Evolutionary conservation across 2,329 filamentous ascomycete species (phyloP), one percentile per base, ranked within the genome.

Genomic region (Coniochaeta hoffmannii): DNA sequence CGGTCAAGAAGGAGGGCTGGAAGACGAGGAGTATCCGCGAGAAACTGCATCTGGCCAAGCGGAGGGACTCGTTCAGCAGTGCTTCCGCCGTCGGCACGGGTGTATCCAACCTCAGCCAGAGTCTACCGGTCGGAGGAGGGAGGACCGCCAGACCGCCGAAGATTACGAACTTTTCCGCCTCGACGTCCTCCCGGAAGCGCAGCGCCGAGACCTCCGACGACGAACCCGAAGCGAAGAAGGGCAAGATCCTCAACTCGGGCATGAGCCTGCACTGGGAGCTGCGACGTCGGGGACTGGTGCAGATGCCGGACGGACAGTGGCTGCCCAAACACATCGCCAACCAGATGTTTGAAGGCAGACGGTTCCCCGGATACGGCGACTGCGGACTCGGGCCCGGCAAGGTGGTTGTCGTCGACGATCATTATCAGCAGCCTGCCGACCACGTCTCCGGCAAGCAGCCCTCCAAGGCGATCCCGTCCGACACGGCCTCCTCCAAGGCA

Each of bases 241-340:
- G 57, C 46, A 57, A 64, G 15, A 64, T 58, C 26, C 58, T 65
- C 10, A 64, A 64, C 10, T 68, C 70, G 22, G 49, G 49, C 4
- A 22, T 22, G 28, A 19, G 15, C 12, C 65, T 65, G 1, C 71
- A 73, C 55, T 73, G 70, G 69, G 65, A 68, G 30, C 58, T 72
- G 6, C 57, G 64, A 14, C 58, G 58, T 4, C 57, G 64, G 1
- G 64, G 64, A 3, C 71, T 82, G 17, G 76, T 80, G 2, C 76
- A 74, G 58, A 75, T 80, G 72, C 72, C 76, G 4, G 74, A 82
- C 58, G 74, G 79, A n/a, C 73, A 76, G 50, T 79, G 77, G 58
- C 61, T 81, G 2, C 79, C 79, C 6, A 79, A 82, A 58, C 71
- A 72, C 2, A 68, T 83, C 38, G 77, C 76, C 12, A 62, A 72